Conservation (phyloP, 805 yeast species). For the Ascoidea asiatica region DNA sequence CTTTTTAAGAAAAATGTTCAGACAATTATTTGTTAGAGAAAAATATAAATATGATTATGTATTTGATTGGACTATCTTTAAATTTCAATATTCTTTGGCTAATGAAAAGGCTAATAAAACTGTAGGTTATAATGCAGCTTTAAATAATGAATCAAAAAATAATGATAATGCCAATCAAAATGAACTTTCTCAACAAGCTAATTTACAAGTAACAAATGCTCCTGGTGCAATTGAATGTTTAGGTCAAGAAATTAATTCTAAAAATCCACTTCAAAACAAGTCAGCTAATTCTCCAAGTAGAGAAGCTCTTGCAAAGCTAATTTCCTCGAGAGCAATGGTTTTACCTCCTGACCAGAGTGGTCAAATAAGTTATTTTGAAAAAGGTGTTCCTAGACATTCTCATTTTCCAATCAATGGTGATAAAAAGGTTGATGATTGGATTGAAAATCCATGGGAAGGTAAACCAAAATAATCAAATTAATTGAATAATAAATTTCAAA, state of each 20-base stretch:
- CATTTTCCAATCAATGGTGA: neutral
- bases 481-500: no score
- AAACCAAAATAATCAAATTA: no score
- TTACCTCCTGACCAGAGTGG: neutral
- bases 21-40: conserved; percentile 80
- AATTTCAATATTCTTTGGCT: conserved; percentile 38
- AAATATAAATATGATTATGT: conserved; percentile 87
- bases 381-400: neutral
- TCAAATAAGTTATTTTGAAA: neutral
- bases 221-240: neutral
- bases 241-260: neutral
- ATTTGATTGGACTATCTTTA: conserved; percentile 92
- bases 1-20: conserved; percentile 74
- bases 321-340: neutral
- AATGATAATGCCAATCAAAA: neutral
- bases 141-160: no score
- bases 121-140: no score
- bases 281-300: neutral
- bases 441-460: neutral
- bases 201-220: neutral
- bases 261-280: neutral
- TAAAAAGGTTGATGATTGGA: neutral
- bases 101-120: neutral
- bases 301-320: neutral
- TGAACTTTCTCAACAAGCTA: neutral